Percentiles rank a stretch among this genome's conserved stretches.
Evolutionary conservation across 139 green algal species (phyloP).

Genomic region (Chlorella sorokiniana): DNA sequence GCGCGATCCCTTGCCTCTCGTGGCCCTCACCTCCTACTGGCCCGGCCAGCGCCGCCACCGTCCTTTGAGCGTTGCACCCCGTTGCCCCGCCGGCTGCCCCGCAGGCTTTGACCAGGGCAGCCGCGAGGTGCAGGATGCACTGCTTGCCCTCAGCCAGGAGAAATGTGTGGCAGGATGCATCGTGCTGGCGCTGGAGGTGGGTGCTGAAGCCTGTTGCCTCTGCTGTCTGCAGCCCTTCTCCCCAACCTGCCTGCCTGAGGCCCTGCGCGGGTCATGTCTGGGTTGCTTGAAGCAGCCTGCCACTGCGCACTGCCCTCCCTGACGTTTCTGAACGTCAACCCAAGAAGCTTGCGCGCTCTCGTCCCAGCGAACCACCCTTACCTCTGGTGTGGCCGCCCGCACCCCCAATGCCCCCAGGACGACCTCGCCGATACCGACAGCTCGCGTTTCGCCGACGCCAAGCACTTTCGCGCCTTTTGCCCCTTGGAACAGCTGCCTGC

Average conservation of each 20-base stretch:
- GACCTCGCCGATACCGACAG: constrained; percentile 22
- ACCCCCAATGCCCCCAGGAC: too few species aligned
- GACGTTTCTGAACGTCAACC: too few species aligned
- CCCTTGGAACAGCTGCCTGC: constrained; percentile 17
- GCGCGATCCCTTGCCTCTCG: background rate
- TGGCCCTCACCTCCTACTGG: background rate
- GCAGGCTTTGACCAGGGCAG: constrained; percentile 27
- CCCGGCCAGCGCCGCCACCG: background rate
- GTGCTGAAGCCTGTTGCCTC: background rate
- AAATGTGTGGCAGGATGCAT: background rate
- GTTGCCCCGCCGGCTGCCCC: background rate
- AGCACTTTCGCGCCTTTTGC: constrained; percentile 34
- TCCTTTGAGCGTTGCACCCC: too few species aligned
- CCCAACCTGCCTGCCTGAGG: too few species aligned
- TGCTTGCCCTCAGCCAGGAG: background rate
- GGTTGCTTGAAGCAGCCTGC: too few species aligned
- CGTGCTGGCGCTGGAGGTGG: constrained; percentile 10
- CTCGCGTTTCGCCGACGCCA: constrained; percentile 9
- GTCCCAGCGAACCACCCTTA: too few species aligned
- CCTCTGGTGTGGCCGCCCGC: too few species aligned
- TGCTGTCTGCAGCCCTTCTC: background rate
- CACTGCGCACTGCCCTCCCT: too few species aligned
- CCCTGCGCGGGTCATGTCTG: too few species aligned
- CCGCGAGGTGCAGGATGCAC: constrained; percentile 16
- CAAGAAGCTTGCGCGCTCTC: too few species aligned